phyloP scores from a whole-genome alignment of 179 eudicot species.

The Amaranthus tricolor region DNA sequence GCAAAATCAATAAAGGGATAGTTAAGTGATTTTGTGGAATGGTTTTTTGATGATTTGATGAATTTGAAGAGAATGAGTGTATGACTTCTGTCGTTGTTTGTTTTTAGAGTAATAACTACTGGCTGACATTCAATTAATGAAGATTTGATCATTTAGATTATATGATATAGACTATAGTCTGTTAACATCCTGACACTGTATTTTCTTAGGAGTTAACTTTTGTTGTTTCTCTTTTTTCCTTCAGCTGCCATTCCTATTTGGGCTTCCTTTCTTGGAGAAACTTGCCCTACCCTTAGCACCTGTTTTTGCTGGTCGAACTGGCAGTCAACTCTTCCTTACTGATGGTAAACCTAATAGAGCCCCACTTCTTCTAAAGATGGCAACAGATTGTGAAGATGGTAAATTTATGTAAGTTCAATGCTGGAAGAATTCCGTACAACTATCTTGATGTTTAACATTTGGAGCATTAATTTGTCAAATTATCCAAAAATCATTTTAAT shows the following conservation, averaged over 20 bases:
- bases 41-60: too few relatives aligned
- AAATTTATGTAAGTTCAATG: constrained; percentile 65
- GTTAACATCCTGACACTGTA: background rate
- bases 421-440: constrained; percentile 9
- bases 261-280: constrained; percentile 83
- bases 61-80: too few relatives aligned
- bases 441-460: background rate
- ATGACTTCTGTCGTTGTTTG: background rate
- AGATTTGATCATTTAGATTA: background rate
- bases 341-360: constrained; percentile 83
- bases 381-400: constrained; percentile 79
- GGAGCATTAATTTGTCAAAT: background rate
- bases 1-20: too few relatives aligned
- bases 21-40: too few relatives aligned
- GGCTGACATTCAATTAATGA: too few relatives aligned
- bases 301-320: constrained; percentile 81
- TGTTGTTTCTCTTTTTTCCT: constrained; percentile 24
- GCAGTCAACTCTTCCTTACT: constrained; percentile 90
- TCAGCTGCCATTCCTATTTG: constrained; percentile 90
- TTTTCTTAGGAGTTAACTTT: constrained; percentile 1
- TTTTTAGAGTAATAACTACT: background rate
- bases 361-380: constrained; percentile 89
- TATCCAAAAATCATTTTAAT: too few relatives aligned
- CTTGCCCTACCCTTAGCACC: constrained; percentile 85
- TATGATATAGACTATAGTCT: background rate